A percentile compares a stretch with the other conserved stretches of the same genome.
phyloP scores from a whole-genome alignment of 2,329 filamentous ascomycete genomes.

The Sporothrix schenckii region DNA sequence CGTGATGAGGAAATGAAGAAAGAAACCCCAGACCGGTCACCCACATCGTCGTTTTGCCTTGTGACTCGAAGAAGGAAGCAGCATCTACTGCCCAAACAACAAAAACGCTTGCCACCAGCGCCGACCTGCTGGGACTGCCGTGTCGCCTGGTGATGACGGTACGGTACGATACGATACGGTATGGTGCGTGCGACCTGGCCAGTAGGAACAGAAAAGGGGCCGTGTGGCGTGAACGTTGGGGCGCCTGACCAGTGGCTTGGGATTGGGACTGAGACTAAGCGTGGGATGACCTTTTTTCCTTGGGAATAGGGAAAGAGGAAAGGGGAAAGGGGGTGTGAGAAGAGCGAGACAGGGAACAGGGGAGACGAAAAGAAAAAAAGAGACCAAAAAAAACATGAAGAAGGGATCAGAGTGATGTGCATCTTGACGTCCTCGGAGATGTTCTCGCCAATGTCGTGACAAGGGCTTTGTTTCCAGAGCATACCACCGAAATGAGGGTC shows the following conservation, averaged over 20 bases:
- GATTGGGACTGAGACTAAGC: neutral
- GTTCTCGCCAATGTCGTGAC: neutral
- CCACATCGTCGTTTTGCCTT: constrained; percentile 29
- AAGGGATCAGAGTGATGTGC: neutral
- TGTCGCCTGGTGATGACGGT: constrained; percentile 10
- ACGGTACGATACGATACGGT: constrained; percentile 18
- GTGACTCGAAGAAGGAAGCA: constrained; percentile 23
- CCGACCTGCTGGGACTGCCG: constrained; percentile 25
- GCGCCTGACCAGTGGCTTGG: neutral
- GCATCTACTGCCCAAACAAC: too few relatives aligned
- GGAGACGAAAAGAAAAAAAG: neutral
- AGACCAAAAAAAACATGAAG: neutral
- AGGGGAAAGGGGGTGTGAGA: neutral
- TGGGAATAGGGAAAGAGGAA: neutral
- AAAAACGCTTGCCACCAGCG: neutral
- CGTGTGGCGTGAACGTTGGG: neutral
- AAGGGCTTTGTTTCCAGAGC: neutral
- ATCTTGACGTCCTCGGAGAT: neutral
- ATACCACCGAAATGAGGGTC: neutral
- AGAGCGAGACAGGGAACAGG: neutral
- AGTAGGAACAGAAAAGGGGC: neutral
- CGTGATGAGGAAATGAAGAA: neutral
- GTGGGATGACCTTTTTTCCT: constrained; percentile 19
- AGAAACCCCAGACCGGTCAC: constrained; percentile 23
- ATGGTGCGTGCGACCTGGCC: neutral